These are phyloP conservation scores for Ceratobasidium sp. DNA, from an alignment of 1,284 basidiomycete genomes.

Conservation along the genomic window DNA sequence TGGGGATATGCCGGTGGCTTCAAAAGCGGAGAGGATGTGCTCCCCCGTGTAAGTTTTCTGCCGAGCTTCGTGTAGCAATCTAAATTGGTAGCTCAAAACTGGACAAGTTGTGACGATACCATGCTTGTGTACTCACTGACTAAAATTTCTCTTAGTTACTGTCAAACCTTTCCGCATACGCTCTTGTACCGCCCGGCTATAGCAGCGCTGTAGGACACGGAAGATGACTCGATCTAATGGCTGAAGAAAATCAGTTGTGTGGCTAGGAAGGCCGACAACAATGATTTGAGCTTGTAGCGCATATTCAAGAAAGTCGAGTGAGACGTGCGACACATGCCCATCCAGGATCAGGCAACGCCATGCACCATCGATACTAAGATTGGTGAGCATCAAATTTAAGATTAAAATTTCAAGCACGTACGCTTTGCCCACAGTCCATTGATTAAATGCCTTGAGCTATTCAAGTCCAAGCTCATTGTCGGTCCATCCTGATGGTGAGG, in stretches of 20 bases:
- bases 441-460: conserved; percentile 45
- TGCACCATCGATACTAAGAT: background rate
- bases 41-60: conserved; percentile 50
- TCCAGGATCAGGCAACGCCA: conserved; percentile 34
- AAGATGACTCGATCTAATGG: conserved; percentile 60
- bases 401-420: background rate
- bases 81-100: conserved; percentile 42
- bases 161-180: conserved; percentile 5
- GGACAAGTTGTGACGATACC: background rate
- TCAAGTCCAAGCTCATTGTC: conserved; percentile 24
- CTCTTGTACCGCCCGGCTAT: conserved; percentile 12
- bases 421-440: conserved; percentile 24
- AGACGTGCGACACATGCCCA: conserved; percentile 37
- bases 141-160: conserved; percentile 51
- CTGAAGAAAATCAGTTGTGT: conserved; percentile 60
- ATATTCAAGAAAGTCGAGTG: conserved; percentile 27
- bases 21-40: conserved; percentile 53
- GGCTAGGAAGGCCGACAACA: conserved; percentile 58
- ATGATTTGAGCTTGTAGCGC: conserved; percentile 54
- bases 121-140: conserved; percentile 3
- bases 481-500: conserved; percentile 44
- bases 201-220: conserved; percentile 51
- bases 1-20: conserved; percentile 53
- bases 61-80: conserved; percentile 53
- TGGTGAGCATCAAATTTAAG: background rate